Conservation (phyloP, 2,329 filamentous ascomycete genomes). For the Colletotrichum lindemuthianum region DNA sequence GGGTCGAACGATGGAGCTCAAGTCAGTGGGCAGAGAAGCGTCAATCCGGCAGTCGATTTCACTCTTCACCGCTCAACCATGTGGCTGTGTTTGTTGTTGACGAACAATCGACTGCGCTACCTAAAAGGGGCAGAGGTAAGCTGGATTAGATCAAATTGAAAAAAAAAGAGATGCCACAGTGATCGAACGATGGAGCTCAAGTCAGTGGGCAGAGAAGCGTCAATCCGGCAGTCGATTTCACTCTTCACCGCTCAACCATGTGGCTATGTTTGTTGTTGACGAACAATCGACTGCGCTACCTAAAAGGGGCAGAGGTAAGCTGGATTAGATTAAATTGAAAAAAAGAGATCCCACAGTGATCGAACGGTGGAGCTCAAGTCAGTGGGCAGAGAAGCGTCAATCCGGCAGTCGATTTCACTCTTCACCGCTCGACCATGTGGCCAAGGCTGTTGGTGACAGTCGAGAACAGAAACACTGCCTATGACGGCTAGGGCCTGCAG, state of each 20-base stretch:
- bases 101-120: no score
- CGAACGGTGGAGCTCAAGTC: not conserved
- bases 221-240: not conserved
- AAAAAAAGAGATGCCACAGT: conserved; percentile 1
- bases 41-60: not conserved
- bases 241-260: not conserved
- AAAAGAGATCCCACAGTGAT: conserved; percentile 2
- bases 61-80: not conserved
- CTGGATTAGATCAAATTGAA: no score
- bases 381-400: not conserved
- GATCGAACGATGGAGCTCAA: not conserved
- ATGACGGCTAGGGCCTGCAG: not conserved
- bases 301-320: no score
- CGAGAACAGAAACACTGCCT: not conserved
- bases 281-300: no score
- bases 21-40: not conserved
- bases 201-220: not conserved
- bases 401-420: not conserved
- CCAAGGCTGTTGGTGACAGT: conserved; percentile 2
- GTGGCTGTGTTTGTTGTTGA: not conserved
- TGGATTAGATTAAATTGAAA: not conserved
- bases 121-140: no score
- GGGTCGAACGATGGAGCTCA: not conserved
- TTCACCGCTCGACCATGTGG: conserved; percentile 1
- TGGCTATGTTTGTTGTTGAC: not conserved